Evolutionary conservation across 2,329 filamentous ascomycete genomes (phyloP), one percentile per base, ranked within the genome.

Genomic region (Epichloe typhina): DNA sequence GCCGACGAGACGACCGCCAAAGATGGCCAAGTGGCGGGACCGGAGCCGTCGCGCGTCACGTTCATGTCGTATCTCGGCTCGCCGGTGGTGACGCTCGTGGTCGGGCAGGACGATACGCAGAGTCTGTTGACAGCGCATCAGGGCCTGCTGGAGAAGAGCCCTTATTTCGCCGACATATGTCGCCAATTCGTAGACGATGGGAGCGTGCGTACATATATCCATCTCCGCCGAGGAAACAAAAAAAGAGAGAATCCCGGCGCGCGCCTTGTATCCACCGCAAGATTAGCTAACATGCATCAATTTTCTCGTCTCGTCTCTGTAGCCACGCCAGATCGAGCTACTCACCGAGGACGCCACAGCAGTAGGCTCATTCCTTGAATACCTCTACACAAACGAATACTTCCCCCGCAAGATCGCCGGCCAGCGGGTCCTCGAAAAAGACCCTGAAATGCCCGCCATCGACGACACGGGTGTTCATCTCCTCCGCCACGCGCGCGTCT

Each of bases 401-500:
- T 94, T 91, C 69, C 87, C 87, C 19, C 76, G 76, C 58, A 79
- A 82, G 59, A 63, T 83, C 13, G 67, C 76, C 15, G 79, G 80
- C 49, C 76, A 83, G 59, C 82, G 81, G 42, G 70, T 75, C 31
- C 79, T 94, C 44, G 87, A 94, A 63, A 65, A 73, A 50, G 85
- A 91, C 62, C 77, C 83, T 0, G 68, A 75, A 8, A 65, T 80
- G 12, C 84, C 85, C 3, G 64, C 69, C 0, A 73, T 87, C 51
- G 89, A 95, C 68, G 76, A 87, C 63, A 79, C 79, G n/a, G 89
- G 89, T 57, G 77, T 84, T 13, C 86, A 91, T 62, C 82, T 96
- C 17, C 80, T 96, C 54, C 88, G 86, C 62, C 90, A 96, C 65
- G 90, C 90, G 21, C 84, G 86, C 56, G 79, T 95, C 56, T 95